A percentile compares a stretch with the other conserved stretches of the same genome.
Evolutionary conservation across 148 eudicot genomes (phyloP).

Genomic region (Camellia lanceoleosa): DNA sequence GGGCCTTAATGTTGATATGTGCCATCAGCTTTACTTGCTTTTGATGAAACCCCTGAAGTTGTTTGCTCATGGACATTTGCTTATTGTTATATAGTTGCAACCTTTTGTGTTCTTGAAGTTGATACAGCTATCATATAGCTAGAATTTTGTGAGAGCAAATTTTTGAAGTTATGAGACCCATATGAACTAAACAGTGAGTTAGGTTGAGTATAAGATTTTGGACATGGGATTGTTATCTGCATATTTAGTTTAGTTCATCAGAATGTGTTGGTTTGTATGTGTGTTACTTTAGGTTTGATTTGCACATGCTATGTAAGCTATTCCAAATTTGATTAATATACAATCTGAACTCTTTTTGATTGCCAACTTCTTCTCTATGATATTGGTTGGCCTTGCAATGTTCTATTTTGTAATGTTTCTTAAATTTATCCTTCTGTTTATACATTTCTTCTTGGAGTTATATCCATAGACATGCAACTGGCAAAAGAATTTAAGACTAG

Average conservation of each 20-base stretch:
- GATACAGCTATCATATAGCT: background rate
- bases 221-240: background rate
- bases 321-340: background rate
- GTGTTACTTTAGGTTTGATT: background rate
- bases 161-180: background rate
- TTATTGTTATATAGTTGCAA: background rate
- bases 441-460: background rate
- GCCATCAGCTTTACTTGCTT: background rate
- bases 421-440: background rate
- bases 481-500: background rate
- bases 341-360: background rate
- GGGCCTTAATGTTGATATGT: slow-evolving; percentile 5
- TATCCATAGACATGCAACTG: background rate
- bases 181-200: background rate
- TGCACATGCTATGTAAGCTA: background rate
- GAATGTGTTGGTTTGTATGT: background rate
- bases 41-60: background rate
- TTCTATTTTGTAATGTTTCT: background rate
- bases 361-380: background rate
- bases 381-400: background rate
- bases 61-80: background rate
- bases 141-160: background rate
- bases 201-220: background rate
- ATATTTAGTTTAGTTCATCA: background rate
- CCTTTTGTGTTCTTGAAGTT: background rate